Conservation (phyloP, 2,329 filamentous ascomycete genomes). For the Aspergillus ochraceus region DNA sequence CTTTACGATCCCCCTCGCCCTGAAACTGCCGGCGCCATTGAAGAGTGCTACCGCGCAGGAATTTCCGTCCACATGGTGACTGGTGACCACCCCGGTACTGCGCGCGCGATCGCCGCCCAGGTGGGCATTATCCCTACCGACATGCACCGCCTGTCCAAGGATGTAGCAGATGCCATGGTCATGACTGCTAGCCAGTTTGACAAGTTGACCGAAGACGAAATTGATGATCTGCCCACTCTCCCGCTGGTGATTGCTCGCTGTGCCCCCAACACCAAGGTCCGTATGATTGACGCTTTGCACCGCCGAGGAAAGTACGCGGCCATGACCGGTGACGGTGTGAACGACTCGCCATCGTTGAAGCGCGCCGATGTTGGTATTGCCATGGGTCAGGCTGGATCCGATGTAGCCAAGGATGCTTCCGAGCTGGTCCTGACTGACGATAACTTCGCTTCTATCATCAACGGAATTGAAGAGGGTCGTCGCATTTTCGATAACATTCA, state of each 20-base stretch:
- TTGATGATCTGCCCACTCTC: constrained; percentile 59
- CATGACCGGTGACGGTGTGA: constrained; percentile 89
- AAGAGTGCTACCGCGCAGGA: constrained; percentile 69
- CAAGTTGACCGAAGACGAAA: constrained; percentile 70
- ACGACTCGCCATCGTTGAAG: constrained; percentile 80
- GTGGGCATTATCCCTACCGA: constrained; percentile 73
- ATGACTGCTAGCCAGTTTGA: constrained; percentile 79
- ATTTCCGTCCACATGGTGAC: constrained; percentile 84
- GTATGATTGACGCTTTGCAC: constrained; percentile 71
- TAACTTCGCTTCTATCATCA: constrained; percentile 84
- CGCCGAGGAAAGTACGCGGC: constrained; percentile 70
- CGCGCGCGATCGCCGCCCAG: constrained; percentile 73
- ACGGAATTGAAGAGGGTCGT: constrained; percentile 79
- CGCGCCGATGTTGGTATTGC: constrained; percentile 83
- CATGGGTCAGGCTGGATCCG: constrained; percentile 78
- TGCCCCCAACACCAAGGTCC: constrained; percentile 68
- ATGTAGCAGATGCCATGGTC: constrained; percentile 68
- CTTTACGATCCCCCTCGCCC: constrained; percentile 84
- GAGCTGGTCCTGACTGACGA: constrained; percentile 73
- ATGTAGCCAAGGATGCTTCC: constrained; percentile 73
- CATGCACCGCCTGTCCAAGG: constrained; percentile 58
- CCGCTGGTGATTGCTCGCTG: constrained; percentile 61
- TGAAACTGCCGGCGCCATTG: constrained; percentile 73
- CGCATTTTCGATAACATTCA: constrained; percentile 89
- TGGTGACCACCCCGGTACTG: constrained; percentile 77